A percentile compares a stretch with the other conserved stretches of the same genome.
Evolutionary conservation across 345 rosid species (phyloP).

Genomic region (Murraya koenigii): DNA sequence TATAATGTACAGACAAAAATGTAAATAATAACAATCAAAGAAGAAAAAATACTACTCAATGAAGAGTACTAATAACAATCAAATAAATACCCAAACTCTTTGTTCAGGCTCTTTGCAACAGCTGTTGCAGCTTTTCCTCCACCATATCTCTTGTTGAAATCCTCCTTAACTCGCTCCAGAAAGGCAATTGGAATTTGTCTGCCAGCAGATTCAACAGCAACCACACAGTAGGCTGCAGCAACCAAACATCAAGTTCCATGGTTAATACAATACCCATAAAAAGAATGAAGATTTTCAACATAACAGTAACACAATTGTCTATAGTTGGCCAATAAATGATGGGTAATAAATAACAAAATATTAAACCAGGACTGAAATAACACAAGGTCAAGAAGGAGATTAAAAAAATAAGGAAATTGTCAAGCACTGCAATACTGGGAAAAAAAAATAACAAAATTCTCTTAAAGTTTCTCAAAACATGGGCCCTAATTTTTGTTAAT

Average conservation of each 20-base stretch:
- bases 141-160: constrained; percentile 79
- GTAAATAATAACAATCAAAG: constrained; percentile 6
- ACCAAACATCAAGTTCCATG: constrained; percentile 9
- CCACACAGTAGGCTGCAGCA: constrained; percentile 86
- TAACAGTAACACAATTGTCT: background rate
- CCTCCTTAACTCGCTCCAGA: constrained; percentile 87
- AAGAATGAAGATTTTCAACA: background rate
- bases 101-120: constrained; percentile 66
- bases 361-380: background rate
- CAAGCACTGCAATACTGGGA: background rate
- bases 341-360: background rate
- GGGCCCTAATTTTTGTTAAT: background rate
- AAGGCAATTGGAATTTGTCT: constrained; percentile 88
- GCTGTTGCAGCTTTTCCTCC: constrained; percentile 92
- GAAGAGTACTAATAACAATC: background rate
- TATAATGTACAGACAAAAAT: constrained; percentile 21
- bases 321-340: background rate
- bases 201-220: constrained; percentile 87
- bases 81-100: constrained; percentile 67
- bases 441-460: background rate
- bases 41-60: background rate
- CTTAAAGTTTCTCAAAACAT: background rate
- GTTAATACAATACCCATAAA: background rate
- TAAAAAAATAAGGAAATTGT: background rate
- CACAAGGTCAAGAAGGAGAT: background rate